Evolutionary conservation across 2,329 filamentous ascomycete species (phyloP).

Genomic region (Stagonosporopsis vannaccii): DNA sequence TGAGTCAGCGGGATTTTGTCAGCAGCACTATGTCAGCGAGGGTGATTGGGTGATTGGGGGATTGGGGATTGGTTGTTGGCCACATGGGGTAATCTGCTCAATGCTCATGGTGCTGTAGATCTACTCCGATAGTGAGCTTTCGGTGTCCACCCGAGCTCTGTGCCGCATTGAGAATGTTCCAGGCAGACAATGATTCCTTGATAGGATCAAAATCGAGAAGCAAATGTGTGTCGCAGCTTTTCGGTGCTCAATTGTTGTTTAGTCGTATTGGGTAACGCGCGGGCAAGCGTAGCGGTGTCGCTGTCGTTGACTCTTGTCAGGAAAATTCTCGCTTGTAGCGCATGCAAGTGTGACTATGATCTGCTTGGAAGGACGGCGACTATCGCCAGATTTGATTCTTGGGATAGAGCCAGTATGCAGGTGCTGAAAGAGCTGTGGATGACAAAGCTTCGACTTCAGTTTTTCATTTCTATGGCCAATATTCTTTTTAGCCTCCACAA

Average conservation of each 20-base stretch:
- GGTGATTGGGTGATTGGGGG: not conserved
- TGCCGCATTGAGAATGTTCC: not conserved
- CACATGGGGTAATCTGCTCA: not conserved
- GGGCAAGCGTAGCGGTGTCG: not conserved
- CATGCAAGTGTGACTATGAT: slow-evolving; percentile 2
- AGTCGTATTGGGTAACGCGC: not conserved
- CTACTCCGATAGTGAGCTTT: not conserved
- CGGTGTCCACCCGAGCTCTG: not conserved
- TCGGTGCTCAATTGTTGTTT: not conserved
- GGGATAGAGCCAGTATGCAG: slow-evolving; percentile 1
- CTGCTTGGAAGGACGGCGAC: not conserved
- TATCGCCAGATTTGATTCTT: slow-evolving; percentile 3
- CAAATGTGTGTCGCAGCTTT: not conserved
- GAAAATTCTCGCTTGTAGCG: not conserved
- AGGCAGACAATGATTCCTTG: not conserved
- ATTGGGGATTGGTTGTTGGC: not conserved
- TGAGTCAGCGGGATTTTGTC: slow-evolving; percentile 13
- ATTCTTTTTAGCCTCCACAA: not conserved
- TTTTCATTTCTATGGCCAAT: not conserved
- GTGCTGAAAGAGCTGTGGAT: not conserved
- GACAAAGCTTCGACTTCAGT: slow-evolving; percentile 1
- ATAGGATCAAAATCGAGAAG: not conserved
- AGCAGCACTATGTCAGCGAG: not conserved
- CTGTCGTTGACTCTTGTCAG: not conserved
- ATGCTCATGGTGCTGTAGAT: not conserved